Conservation (phyloP, 176 grass and related monocot genomes). For the Luzula sylvatica region DNA sequence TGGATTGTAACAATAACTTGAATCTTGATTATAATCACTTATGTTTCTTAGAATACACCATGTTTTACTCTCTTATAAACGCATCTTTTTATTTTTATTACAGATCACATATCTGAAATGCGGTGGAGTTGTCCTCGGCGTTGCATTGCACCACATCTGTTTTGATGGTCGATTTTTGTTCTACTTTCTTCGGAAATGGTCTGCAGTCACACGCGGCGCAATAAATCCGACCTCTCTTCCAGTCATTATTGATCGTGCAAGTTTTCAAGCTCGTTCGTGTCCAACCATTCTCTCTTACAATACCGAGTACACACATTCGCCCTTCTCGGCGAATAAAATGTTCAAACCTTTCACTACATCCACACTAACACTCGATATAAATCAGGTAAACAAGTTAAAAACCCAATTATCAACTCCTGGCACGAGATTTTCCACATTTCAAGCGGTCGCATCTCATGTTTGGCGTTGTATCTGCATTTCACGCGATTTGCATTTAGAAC, state of each 20-base stretch:
- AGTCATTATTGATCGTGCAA: constrained; percentile 7
- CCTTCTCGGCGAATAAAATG: not conserved
- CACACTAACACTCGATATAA: not conserved
- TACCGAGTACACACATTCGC: not conserved
- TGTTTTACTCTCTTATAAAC: no score
- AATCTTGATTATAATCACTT: no score
- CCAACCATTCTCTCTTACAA: constrained; percentile 2
- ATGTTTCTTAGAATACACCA: no score
- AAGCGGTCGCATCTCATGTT: not conserved
- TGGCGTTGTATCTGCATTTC: constrained; percentile 18
- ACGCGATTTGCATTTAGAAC: not conserved
- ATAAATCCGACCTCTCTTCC: no score
- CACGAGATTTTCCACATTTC: constrained; percentile 1
- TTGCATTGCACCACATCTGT: not conserved
- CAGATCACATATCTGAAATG: constrained; percentile 13
- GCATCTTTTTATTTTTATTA: no score
- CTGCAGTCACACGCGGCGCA: not conserved
- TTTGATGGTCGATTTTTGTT: constrained; percentile 2
- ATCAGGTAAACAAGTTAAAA: constrained; percentile 3
- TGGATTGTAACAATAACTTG: no score
- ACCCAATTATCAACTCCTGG: not conserved
- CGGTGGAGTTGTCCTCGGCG: not conserved
- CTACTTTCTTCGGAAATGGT: not conserved
- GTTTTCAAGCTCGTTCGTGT: not conserved
- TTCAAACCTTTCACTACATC: not conserved